phyloP scores from a whole-genome alignment of 2,329 filamentous ascomycete species.

The Hypoxylon sp. region DNA sequence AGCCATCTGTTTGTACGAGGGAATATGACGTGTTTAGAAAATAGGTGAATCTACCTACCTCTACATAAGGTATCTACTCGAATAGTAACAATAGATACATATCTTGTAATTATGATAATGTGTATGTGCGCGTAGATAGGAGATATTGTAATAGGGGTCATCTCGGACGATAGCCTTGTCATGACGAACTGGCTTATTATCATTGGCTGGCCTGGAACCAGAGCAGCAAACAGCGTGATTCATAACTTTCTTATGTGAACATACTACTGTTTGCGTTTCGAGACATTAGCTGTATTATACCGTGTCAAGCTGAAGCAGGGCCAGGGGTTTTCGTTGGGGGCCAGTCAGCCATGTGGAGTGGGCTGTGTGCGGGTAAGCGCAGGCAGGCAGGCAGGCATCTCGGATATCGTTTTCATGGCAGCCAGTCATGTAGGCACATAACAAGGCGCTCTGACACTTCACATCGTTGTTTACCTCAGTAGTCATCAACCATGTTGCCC shows the following conservation, averaged over 20 bases:
- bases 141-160: too few relatives aligned
- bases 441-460: constrained; percentile 5
- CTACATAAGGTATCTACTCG: too few relatives aligned
- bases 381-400: constrained; percentile 17
- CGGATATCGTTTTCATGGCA: constrained; percentile 16
- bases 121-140: too few relatives aligned
- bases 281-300: constrained; percentile 15
- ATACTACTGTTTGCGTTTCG: constrained; percentile 17
- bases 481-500: not conserved
- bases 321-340: constrained; percentile 24
- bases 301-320: constrained; percentile 18
- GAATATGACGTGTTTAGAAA: not conserved
- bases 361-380: constrained; percentile 35
- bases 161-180: not conserved
- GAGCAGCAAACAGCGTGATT: not conserved
- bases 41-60: not conserved
- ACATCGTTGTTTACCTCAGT: not conserved
- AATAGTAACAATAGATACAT: too few relatives aligned
- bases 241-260: not conserved
- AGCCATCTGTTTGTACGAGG: not conserved
- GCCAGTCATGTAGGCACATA: constrained; percentile 11
- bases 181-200: not conserved
- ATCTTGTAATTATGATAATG: too few relatives aligned
- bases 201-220: not conserved
- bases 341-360: constrained; percentile 31